These are phyloP conservation scores for Leptomonas seymouri DNA, from an alignment of 208 protist species.

Conservation along the genomic window DNA sequence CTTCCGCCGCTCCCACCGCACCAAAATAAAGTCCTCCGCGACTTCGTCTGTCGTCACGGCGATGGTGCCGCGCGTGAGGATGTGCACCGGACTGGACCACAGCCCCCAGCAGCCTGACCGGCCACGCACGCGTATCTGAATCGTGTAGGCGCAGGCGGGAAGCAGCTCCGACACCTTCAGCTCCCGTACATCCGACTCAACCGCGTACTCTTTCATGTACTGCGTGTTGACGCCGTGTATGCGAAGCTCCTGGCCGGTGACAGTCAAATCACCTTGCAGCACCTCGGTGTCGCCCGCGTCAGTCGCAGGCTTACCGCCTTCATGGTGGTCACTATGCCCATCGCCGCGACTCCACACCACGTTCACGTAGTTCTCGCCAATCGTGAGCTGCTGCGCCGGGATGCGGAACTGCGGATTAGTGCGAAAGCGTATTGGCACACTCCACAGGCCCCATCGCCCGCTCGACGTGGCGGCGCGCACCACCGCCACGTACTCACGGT, in stretches of 20 bases:
- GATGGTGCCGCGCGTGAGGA: slow-evolving; percentile 90
- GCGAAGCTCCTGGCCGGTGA: slow-evolving; percentile 90
- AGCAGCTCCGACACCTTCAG: slow-evolving; percentile 88
- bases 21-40: slow-evolving; percentile 86
- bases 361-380: slow-evolving; percentile 94
- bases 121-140: slow-evolving; percentile 87
- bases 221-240: slow-evolving; percentile 82
- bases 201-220: slow-evolving; percentile 84
- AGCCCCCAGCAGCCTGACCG: slow-evolving; percentile 87
- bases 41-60: slow-evolving; percentile 85
- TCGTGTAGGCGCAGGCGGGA: slow-evolving; percentile 86
- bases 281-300: slow-evolving; percentile 38
- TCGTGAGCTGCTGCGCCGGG: slow-evolving; percentile 82
- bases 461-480: slow-evolving; percentile 84
- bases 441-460: slow-evolving; percentile 91
- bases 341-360: slow-evolving; percentile 83
- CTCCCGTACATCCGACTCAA: slow-evolving; percentile 79
- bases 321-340: slow-evolving; percentile 21
- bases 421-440: slow-evolving; percentile 80
- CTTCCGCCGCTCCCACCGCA: slow-evolving; percentile 88
- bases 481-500: slow-evolving; percentile 87
- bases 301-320: neutral
- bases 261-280: slow-evolving; percentile 76
- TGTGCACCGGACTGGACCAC: slow-evolving; percentile 81
- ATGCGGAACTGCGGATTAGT: slow-evolving; percentile 89